Percentiles rank a stretch among this genome's conserved stretches.
These are phyloP conservation scores for Pleurozium schreberi DNA, from an alignment of 225 moss, liverwort and hornwort genomes.

Conservation along the genomic window DNA sequence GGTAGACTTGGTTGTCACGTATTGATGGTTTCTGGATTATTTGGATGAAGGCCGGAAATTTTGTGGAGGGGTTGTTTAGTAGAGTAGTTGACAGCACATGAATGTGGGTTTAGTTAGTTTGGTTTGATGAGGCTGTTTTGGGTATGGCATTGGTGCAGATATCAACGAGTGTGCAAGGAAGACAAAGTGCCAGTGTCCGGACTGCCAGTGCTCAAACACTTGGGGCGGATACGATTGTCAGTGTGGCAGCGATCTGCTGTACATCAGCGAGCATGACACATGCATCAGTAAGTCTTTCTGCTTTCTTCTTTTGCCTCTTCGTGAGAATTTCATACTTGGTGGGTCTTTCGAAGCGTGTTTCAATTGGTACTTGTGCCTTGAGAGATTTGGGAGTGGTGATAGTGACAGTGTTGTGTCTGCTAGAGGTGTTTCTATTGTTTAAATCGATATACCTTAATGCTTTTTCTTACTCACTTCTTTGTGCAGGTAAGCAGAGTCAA, in stretches of 20 bases:
- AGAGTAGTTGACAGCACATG: neutral
- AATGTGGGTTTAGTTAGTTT: neutral
- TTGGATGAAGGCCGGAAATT: neutral
- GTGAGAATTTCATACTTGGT: neutral
- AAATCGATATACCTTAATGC: neutral
- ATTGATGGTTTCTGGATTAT: neutral
- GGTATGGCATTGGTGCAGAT: slow-evolving; percentile 12
- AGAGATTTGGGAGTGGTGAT: neutral
- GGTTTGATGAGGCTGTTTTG: neutral
- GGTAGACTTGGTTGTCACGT: neutral
- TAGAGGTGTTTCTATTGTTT: neutral
- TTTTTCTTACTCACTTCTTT: neutral
- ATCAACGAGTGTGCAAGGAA: slow-evolving; percentile 51
- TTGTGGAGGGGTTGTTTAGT: neutral
- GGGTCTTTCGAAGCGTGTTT: neutral
- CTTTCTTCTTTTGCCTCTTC: neutral
- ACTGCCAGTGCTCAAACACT: slow-evolving; percentile 52
- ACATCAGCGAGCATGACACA: slow-evolving; percentile 59
- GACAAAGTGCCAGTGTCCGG: slow-evolving; percentile 60
- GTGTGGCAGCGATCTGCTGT: slow-evolving; percentile 57
- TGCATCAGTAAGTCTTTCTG: slow-evolving; percentile 45
- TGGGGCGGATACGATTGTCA: slow-evolving; percentile 74
- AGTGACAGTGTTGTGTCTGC: neutral
- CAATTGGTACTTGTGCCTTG: no score
- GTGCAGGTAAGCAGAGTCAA: slow-evolving; percentile 14